Base-by-base conservation (phyloP, 805 yeast genomes). In the Kurtzmaniella fragi region DNA sequence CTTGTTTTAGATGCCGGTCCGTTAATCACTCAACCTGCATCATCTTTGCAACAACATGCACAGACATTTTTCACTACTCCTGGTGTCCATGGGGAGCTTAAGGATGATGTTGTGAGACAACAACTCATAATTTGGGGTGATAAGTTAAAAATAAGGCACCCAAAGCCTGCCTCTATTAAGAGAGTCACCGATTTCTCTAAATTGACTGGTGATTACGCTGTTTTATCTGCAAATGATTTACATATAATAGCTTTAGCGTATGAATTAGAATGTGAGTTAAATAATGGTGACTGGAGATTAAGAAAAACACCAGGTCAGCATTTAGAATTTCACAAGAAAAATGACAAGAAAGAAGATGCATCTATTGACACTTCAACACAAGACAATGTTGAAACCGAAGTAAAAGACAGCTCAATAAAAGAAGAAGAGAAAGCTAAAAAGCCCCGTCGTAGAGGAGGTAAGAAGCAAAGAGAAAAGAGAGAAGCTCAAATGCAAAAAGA, bases 1-100 rank as follows among this genome's bases (percentile, higher is more conserved):
- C 68, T 95, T 41, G 85, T 87, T 27, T 71, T 93, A 48, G 99
- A 93, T 73, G 98, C 99, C 3, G 93, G 96, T 37, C 99, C 99
- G 5, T 67, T 93, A 48, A 84, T 93, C 49, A 84, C 95, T 2
- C 95, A 87, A 52, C 73, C 93, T 4, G 86, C 85, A 10, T 73
- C 89, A 2, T 75, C 81, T 15, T 68, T 93, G 33, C 80, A 81
- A 51, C 77, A 75, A 46, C 77, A 73, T 54, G 97, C 95, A 1
- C 61, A 73, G 13, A 59, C 63, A n/a, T 86, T 86, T 53, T 84
- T 71, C 58, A 90, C 97, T 11, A 87, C 97, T 2, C 97, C 98
- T 11, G 90, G 96, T 1, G 98, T 93, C 13, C 78, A 74, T 51
- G 71, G 75, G 25, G 99, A 93, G 65, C 80, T 93, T 56, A 81